Percentiles rank a stretch among this genome's conserved stretches.
Evolutionary conservation across 768 basidiomycete species (phyloP).

Genomic region (Leccinum rimulosum): DNA sequence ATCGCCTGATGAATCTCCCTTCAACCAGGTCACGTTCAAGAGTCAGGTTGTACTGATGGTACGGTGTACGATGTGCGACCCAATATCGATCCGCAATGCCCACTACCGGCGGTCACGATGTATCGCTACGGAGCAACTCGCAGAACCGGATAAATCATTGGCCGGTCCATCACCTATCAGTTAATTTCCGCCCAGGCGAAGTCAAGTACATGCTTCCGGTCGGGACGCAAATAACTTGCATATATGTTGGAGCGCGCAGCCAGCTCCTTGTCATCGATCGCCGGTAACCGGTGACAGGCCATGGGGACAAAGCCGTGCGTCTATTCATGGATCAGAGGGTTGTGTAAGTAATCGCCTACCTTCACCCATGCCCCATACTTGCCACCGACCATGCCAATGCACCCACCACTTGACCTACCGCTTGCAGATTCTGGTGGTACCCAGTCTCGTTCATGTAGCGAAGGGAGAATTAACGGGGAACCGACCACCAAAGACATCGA

Average conservation of each 20-base stretch:
- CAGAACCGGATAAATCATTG: not conserved
- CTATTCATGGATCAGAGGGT: slow-evolving; percentile 3
- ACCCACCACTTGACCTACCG: not conserved
- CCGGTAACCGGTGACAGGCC: not conserved
- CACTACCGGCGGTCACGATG: not conserved
- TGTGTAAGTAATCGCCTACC: slow-evolving; percentile 1
- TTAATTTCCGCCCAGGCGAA: not conserved
- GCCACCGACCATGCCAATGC: slow-evolving; percentile 7
- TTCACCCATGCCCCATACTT: not conserved
- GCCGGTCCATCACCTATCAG: not conserved
- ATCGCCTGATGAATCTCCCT: not conserved
- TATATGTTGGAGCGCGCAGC: not conserved
- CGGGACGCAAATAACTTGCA: not conserved
- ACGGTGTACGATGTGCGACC: not conserved
- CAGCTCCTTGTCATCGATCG: not conserved
- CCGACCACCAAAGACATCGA: slow-evolving; percentile 30
- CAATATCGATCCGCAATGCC: not conserved
- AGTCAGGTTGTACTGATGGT: not conserved
- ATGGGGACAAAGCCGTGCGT: slow-evolving; percentile 3
- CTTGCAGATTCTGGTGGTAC: not conserved
- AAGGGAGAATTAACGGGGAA: not conserved
- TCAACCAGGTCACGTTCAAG: not conserved
- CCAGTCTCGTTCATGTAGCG: not conserved
- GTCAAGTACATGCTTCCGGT: not conserved
- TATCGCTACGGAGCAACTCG: not conserved